Evolutionary conservation across 192 early-diverging fungal species (phyloP).

Genomic region (Spizellomyces punctatus): DNA sequence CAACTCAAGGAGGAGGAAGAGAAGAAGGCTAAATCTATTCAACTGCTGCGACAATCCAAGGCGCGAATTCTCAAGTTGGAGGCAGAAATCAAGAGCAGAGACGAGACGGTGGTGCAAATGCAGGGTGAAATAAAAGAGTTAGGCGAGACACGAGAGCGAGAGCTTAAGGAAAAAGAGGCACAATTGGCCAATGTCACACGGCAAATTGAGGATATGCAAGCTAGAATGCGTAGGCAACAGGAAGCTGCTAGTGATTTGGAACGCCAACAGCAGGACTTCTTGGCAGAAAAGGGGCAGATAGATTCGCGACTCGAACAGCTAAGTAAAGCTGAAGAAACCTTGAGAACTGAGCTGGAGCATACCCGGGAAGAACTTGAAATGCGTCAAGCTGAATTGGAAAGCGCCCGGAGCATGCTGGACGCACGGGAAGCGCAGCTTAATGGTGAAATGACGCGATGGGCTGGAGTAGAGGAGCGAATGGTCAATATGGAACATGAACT

Average conservation of each 20-base stretch:
- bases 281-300: slow-evolving; percentile 13
- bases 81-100: slow-evolving; percentile 38
- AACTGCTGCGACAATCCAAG: slow-evolving; percentile 59
- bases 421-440: slow-evolving; percentile 34
- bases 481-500: slow-evolving; percentile 55
- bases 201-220: slow-evolving; percentile 52
- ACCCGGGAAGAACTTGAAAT: slow-evolving; percentile 26
- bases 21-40: slow-evolving; percentile 60
- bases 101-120: slow-evolving; percentile 33
- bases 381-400: slow-evolving; percentile 24
- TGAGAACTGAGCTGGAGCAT: slow-evolving; percentile 20
- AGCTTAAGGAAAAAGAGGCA: slow-evolving; percentile 41
- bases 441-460: slow-evolving; percentile 26
- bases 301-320: slow-evolving; percentile 22
- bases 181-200: slow-evolving; percentile 43
- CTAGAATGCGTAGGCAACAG: slow-evolving; percentile 36
- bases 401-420: slow-evolving; percentile 14
- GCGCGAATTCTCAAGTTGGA: slow-evolving; percentile 57
- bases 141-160: slow-evolving; percentile 13
- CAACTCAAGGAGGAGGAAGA: slow-evolving; percentile 54
- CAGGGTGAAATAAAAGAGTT: slow-evolving; percentile 33
- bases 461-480: slow-evolving; percentile 42
- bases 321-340: slow-evolving; percentile 4
- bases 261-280: slow-evolving; percentile 36
- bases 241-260: slow-evolving; percentile 32